Base-by-base conservation (phyloP, 1,284 basidiomycete genomes). In the Tetrapyrgos nigripes region DNA sequence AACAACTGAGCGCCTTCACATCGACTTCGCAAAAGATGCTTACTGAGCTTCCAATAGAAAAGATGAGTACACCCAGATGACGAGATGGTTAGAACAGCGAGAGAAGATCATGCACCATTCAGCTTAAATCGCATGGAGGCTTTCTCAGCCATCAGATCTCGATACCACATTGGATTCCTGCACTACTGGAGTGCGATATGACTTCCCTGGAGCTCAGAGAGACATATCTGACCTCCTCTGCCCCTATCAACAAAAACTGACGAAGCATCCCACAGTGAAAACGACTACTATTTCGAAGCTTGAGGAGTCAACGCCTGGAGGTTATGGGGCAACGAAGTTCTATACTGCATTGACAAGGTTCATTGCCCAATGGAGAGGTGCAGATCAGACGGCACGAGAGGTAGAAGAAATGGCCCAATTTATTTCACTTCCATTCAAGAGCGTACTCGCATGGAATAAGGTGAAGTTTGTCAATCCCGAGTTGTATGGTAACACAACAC, bases 241-340 rank as follows among this genome's bases (percentile, higher is more conserved):
- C 27, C 23, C 45, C 37, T 50, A 60, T 1, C 31, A 37, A n/a
- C 44, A 62, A 4, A 54, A 65, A n/a, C 66, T 73, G 63, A 62
- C 70, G 1, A 66, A 63, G 29, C 53, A 66, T 51, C 72, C 72
- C 13, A 2, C 59, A 64, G 14, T 47, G 28, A n/a, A 60, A 45
- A 37, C 59, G 58, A 26, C 58, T 62, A 6, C 54, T 62, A 1
- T 56, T 70, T 27, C 50, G 62, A 1, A 35, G 21, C 0, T 59
- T 73, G 6, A 53, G 50, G 4, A 31, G n/a, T 1, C 13, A 17
- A 21, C 19, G 17, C 19, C 14, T 19, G 9, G 33, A 13, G 45
- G 60, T 5, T 74, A 76, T 51, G 67, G 71, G 1, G 71, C 70
- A 2, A 40, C 33, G 1, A 55, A 58, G 31, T 70, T 77, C 43